A percentile compares a stretch with the other conserved stretches of the same genome.
phyloP scores from a whole-genome alignment of 495 filamentous ascomycete species.

The Entonaema liquescens region DNA sequence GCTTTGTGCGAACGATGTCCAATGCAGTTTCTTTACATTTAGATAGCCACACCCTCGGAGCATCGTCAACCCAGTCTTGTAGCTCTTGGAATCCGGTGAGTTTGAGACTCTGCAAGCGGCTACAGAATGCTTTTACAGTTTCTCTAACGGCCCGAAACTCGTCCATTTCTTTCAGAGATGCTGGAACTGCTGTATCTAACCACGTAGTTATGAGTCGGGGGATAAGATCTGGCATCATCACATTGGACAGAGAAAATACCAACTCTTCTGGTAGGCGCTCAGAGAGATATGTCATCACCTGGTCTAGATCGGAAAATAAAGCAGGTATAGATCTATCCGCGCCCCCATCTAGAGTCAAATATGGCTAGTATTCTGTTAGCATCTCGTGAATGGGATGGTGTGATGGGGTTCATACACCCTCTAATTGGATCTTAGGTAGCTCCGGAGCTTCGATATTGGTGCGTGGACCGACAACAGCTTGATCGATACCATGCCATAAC shows the following conservation, averaged over 20 bases:
- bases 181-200: slow-evolving; percentile 79
- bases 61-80: slow-evolving; percentile 80
- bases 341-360: slow-evolving; percentile 44
- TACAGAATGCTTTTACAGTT: slow-evolving; percentile 68
- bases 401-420: slow-evolving; percentile 49
- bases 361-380: slow-evolving; percentile 46
- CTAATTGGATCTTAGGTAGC: slow-evolving; percentile 47
- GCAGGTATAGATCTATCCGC: slow-evolving; percentile 53
- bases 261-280: slow-evolving; percentile 71
- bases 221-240: slow-evolving; percentile 72
- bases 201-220: slow-evolving; percentile 73
- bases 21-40: slow-evolving; percentile 81
- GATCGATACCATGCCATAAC: slow-evolving; percentile 62
- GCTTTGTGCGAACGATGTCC: slow-evolving; percentile 72
- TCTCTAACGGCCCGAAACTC: slow-evolving; percentile 72
- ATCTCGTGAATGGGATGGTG: not conserved
- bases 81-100: slow-evolving; percentile 77
- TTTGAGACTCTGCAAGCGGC: slow-evolving; percentile 64
- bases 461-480: slow-evolving; percentile 59
- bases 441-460: slow-evolving; percentile 48
- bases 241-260: slow-evolving; percentile 66
- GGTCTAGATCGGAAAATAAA: slow-evolving; percentile 67
- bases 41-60: slow-evolving; percentile 84
- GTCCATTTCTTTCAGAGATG: slow-evolving; percentile 71
- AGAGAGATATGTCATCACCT: slow-evolving; percentile 71